phyloP scores from a whole-genome alignment of 345 rosid genomes.

The thale cress (Arabidopsis thaliana) region DNA sequence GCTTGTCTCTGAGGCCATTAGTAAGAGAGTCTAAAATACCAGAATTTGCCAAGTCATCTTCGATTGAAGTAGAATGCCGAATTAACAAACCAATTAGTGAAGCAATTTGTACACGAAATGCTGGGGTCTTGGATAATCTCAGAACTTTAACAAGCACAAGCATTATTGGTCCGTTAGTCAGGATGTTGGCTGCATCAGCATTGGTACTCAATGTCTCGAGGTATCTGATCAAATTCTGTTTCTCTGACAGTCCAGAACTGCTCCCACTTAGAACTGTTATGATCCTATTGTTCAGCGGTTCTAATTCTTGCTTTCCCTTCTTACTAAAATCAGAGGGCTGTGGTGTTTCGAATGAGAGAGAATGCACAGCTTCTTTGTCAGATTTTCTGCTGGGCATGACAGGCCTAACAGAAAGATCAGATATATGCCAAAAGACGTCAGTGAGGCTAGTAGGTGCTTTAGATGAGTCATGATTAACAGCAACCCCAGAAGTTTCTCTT shows the following conservation, averaged over 20 bases:
- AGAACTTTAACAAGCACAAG: conserved; percentile 91
- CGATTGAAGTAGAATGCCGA: conserved; percentile 88
- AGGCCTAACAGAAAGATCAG: conserved; percentile 96
- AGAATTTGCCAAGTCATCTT: conserved; percentile 86
- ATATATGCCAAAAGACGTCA: conserved; percentile 86
- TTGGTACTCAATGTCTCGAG: conserved; percentile 87
- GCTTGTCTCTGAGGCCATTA: conserved; percentile 89
- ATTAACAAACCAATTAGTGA: conserved; percentile 89
- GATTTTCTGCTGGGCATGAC: conserved; percentile 97
- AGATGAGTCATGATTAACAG: conserved; percentile 60
- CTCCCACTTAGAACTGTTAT: conserved; percentile 66
- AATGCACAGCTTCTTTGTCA: conserved; percentile 72
- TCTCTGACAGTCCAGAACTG: conserved; percentile 69
- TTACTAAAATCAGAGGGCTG: conserved; percentile 78
- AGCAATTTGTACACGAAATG: conserved; percentile 91
- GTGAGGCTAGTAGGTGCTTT: conserved; percentile 64
- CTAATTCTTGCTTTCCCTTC: conserved; percentile 79
- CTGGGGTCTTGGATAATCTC: conserved; percentile 78
- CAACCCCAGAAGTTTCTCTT: conserved; percentile 59
- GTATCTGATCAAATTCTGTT: conserved; percentile 86
- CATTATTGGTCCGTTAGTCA: conserved; percentile 96
- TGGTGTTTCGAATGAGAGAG: conserved; percentile 78
- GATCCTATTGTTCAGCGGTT: conserved; percentile 62
- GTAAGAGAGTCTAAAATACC: conserved; percentile 89
- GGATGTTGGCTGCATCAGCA: conserved; percentile 86